A percentile compares a stretch with the other conserved stretches of the same genome.
phyloP scores from a whole-genome alignment of 1,284 basidiomycete genomes.

The Trichosporon coremiiforme region DNA sequence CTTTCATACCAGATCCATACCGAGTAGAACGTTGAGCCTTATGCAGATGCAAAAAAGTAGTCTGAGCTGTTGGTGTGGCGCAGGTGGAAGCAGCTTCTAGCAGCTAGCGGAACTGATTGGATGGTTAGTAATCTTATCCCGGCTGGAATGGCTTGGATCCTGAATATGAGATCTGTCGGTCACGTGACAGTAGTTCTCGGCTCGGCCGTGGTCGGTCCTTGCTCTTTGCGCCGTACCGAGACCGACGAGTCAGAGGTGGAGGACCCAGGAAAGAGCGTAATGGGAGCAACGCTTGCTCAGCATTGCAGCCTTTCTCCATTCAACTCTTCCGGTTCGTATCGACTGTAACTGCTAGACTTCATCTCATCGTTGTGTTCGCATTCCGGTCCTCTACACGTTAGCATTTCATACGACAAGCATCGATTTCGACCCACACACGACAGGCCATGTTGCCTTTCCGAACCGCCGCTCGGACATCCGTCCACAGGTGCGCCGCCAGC shows the following conservation, averaged over 20 bases:
- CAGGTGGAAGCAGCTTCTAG: conserved; percentile 2
- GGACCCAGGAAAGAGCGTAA: neutral
- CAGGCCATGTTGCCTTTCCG: conserved; percentile 40
- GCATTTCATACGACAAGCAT: conserved; percentile 11
- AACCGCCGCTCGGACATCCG: conserved; percentile 30
- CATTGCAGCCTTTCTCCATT: conserved; percentile 1
- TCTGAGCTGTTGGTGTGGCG: neutral
- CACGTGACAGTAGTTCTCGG: conserved; percentile 2
- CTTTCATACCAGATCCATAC: conserved; percentile 18
- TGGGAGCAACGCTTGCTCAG: conserved; percentile 15
- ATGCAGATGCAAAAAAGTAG: conserved; percentile 17
- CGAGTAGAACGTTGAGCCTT: conserved; percentile 15
- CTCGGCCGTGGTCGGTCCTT: conserved; percentile 18
- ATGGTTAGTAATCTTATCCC: neutral
- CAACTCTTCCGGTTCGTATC: neutral
- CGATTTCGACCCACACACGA: neutral
- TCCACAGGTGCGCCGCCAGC: conserved; percentile 23
- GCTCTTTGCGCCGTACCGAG: conserved; percentile 11
- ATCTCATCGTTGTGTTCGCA: conserved; percentile 3
- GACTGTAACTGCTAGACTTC: neutral
- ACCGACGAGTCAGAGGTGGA: conserved; percentile 12
- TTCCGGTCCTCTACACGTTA: neutral
- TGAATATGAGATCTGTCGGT: neutral
- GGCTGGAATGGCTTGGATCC: too few species aligned
- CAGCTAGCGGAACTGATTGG: conserved; percentile 1